Evolutionary conservation across 192 early-diverging fungal genomes (phyloP).

Genomic region (Anaeromyces robustus): DNA sequence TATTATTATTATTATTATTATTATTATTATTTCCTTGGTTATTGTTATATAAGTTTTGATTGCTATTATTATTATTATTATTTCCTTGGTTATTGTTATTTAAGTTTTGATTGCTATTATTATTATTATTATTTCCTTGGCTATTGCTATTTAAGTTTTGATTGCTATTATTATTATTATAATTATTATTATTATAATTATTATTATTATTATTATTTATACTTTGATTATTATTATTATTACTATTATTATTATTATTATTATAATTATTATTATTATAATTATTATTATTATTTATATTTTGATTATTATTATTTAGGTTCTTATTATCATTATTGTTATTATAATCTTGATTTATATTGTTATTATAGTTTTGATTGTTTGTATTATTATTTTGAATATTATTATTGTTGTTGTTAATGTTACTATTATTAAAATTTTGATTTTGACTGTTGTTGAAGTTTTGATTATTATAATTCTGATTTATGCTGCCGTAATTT

Average conservation of each 20-base stretch:
- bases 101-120: no score
- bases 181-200: no score
- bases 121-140: no score
- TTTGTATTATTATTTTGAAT: background rate
- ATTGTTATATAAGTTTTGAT: no score
- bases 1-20: no score
- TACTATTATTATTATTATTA: background rate
- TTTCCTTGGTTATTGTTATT: no score
- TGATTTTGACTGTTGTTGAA: background rate
- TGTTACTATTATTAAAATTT: background rate
- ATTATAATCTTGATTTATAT: background rate
- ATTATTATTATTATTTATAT: background rate
- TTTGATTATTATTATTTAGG: background rate
- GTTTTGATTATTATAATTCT: background rate
- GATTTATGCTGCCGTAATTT: background rate
- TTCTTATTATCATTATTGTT: background rate
- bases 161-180: no score
- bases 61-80: no score
- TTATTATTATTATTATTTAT: no score
- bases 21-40: no score
- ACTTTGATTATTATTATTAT: background rate
- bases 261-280: background rate
- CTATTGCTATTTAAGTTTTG: no score
- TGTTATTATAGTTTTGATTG: background rate
- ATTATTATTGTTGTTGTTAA: background rate